Evolutionary conservation across 306 rosid genomes (phyloP).

Genomic region (Begonia masoniana): DNA sequence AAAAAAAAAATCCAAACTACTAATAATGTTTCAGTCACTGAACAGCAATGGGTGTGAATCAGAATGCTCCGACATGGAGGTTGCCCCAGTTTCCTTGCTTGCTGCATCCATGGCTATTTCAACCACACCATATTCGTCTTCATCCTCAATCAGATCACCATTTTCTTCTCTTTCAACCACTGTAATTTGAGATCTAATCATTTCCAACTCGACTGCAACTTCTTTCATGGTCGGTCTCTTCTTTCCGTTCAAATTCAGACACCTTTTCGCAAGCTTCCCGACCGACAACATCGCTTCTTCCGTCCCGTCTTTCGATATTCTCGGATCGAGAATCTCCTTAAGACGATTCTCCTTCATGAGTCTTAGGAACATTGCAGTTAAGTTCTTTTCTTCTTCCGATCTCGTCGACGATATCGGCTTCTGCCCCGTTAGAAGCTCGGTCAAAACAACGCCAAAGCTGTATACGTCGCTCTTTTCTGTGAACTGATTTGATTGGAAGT

Average conservation of each 20-base stretch:
- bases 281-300: conserved; percentile 17
- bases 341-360: conserved; percentile 18
- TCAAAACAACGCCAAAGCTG: conserved; percentile 48
- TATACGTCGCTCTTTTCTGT: conserved; percentile 34
- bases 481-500: conserved; percentile 36
- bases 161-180: too few species aligned
- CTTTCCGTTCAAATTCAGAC: conserved; percentile 35
- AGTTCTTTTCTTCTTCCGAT: conserved; percentile 18
- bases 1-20: too few species aligned
- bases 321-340: conserved; percentile 22
- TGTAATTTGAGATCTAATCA: too few species aligned
- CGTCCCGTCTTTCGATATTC: conserved; percentile 21
- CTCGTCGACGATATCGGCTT: conserved; percentile 23
- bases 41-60: too few species aligned
- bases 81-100: too few species aligned
- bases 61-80: too few species aligned
- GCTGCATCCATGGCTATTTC: too few species aligned
- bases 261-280: conserved; percentile 36
- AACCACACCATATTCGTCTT: too few species aligned
- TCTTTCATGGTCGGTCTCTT: conserved; percentile 53
- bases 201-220: conserved; percentile 29
- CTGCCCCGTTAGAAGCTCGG: conserved; percentile 37
- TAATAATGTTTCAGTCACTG: too few species aligned
- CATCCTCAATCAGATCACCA: too few species aligned
- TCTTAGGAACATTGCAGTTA: conserved; percentile 29